Conservation (phyloP, 352 stramenopile genomes). For the Phytophthora hybrid region DNA sequence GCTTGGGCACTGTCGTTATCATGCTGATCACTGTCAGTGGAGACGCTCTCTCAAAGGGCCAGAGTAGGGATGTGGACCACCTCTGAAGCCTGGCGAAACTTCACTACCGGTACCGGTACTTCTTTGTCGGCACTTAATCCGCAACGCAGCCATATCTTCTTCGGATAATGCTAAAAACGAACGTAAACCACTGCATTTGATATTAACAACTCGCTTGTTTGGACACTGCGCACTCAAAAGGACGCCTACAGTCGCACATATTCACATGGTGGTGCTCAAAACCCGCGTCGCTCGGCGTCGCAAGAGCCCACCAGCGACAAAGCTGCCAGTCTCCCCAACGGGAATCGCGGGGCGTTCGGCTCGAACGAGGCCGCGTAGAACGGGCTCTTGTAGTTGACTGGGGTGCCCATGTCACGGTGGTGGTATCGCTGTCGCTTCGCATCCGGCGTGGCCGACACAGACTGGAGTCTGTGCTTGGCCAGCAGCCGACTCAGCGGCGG, state of each 20-base stretch:
- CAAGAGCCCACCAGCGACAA: background rate
- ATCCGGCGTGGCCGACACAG: background rate
- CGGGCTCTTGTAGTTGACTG: slow-evolving; percentile 6
- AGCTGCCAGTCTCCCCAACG: background rate
- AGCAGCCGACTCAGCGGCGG: slow-evolving; percentile 28
- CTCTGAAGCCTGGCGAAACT: too few relatives aligned
- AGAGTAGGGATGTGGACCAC: too few relatives aligned
- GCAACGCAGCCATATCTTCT: too few relatives aligned
- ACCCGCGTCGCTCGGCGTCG: background rate
- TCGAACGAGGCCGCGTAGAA: slow-evolving; percentile 4
- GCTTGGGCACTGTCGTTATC: too few relatives aligned
- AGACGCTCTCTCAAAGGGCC: too few relatives aligned
- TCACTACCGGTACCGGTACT: too few relatives aligned
- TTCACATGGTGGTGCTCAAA: background rate
- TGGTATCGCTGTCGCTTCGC: background rate
- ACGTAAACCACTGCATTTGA: too few relatives aligned
- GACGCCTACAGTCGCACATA: background rate
- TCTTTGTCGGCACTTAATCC: too few relatives aligned
- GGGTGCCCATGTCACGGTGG: background rate
- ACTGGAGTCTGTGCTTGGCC: slow-evolving; percentile 11
- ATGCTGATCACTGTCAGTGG: too few relatives aligned
- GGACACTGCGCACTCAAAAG: background rate
- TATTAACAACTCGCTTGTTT: background rate
- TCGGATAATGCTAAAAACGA: too few relatives aligned
- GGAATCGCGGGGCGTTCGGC: background rate